These are phyloP conservation scores for Fraxinus velutina DNA, from an alignment of 305 asterid species.

Conservation along the genomic window DNA sequence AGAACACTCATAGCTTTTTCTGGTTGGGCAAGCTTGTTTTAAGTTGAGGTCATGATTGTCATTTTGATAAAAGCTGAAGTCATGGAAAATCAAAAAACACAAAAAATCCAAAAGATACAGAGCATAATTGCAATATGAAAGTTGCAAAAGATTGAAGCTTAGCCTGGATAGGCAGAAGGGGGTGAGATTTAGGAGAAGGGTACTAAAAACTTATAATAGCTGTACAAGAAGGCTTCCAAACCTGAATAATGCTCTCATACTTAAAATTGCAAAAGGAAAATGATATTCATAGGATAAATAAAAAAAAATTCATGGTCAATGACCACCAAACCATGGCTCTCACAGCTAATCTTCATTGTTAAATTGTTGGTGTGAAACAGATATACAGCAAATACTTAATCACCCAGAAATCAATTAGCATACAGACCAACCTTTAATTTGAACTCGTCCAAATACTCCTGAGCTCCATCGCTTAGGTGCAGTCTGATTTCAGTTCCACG, in stretches of 20 bases:
- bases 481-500: conserved; percentile 77
- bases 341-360: neutral
- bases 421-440: conserved; percentile 57
- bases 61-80: neutral
- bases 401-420: neutral
- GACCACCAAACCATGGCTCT: neutral
- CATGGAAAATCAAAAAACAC: neutral
- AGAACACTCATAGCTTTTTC: neutral
- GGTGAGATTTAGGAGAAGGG: neutral
- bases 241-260: neutral
- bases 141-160: neutral
- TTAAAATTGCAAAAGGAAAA: neutral
- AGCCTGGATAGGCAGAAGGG: neutral
- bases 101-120: neutral
- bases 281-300: neutral
- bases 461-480: conserved; percentile 76
- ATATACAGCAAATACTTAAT: neutral
- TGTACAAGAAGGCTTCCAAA: neutral
- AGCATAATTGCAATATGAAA: neutral
- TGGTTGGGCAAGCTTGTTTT: neutral
- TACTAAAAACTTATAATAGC: neutral
- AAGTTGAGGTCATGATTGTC: neutral
- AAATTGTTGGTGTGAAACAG: neutral
- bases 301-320: neutral
- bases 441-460: conserved; percentile 67